Evolutionary conservation across 2,329 filamentous ascomycete genomes (phyloP), one percentile per base, ranked within the genome.

Genomic region (Fusarium sp.): DNA sequence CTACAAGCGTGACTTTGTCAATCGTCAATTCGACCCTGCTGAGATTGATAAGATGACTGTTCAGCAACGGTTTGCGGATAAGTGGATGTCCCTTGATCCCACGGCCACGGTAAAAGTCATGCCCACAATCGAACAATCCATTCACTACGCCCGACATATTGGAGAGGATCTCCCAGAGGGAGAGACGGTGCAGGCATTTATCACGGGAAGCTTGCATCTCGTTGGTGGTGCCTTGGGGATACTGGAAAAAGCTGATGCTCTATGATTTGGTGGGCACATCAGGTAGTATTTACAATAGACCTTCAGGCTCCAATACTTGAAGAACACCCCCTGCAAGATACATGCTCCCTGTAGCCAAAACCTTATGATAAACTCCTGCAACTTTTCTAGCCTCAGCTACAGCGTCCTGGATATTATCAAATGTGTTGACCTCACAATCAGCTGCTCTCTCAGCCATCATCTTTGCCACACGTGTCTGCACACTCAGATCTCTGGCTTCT

Each of bases 321-420:
- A 97, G 84, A 51, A 95, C 85, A 17, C 93, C 93, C 13, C 95
- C 94, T 2, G 95, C 94, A 44, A 98, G 86, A 85, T 97, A 93
- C 78, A 97, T 83, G 80, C 94, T 97, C 6, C 95, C 95, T 20
- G 95, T 97, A 15, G 94, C 91, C 62, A 98, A 83, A 0, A 92
- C 89, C 80, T 90, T 89, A 22, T 76, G 90, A 85, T 56, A 86
- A 86, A 6, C 80, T 75, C 57, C 56, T 4, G 76, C 76, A 17
- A 87, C 77, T 22, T 77, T 81, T 68, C 88, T 87, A 8, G 90
- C 89, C 67, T 86, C 84, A 17, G 83, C 83, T 14, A 96, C 88
- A 2, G 93, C 91, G 62, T 94, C 92, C 72, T 92, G 88, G 20
- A 96, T 90, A 5, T 92, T 95, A 42, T 93, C 90, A 67, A 88